Base-by-base conservation (phyloP, 148 eudicot species). In the Pharnaceum exiguum region DNA sequence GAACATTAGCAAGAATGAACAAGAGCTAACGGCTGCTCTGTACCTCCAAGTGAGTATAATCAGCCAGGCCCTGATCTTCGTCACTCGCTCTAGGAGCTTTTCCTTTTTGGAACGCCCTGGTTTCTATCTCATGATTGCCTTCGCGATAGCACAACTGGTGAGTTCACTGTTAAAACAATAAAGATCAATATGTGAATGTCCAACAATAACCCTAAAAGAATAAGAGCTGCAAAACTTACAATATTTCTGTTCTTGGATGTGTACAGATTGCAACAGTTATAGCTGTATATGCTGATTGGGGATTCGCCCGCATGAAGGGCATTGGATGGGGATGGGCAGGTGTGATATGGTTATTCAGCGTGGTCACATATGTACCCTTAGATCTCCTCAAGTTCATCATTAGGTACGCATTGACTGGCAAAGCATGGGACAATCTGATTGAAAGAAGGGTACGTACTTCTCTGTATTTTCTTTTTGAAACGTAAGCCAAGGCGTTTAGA, bases 271-370 rank as follows among this genome's bases (percentile, higher is more conserved):
- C 96, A n/a, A 89, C 96, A 25, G 0, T 80, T 5, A 74, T 89
- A 15, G 82, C 96, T 12, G 95, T 84, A 10, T 84, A 84, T 62
- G 79, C 79, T 61, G 53, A 79, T 69, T 87, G 90, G 95, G 68
- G 49, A 1, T 89, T 89, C 61, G 82, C 96, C 2, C 77, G 58
- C 19, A 71, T 83, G 50, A 50, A 54, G 7, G 89, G 96, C 19
- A 76, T 82, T 8, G 96, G 96, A 10, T 89, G 93, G 93, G 93
- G 93, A 31, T 89, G 96, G 96, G 94, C 89, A 2, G 96, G 82
- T 4, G 89, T 82, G 7, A 85, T 89, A 17, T 89, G 96, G 96
- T 40, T 85, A 32, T 89, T 76, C 68, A 85, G 83, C 64, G 22
- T 89, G 7, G 10, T 89, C 38, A 55, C 67, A 69, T 89, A 89